These are phyloP conservation scores for Corinectria fuckeliana DNA, from an alignment of 2,329 filamentous ascomycete genomes.

Conservation along the genomic window DNA sequence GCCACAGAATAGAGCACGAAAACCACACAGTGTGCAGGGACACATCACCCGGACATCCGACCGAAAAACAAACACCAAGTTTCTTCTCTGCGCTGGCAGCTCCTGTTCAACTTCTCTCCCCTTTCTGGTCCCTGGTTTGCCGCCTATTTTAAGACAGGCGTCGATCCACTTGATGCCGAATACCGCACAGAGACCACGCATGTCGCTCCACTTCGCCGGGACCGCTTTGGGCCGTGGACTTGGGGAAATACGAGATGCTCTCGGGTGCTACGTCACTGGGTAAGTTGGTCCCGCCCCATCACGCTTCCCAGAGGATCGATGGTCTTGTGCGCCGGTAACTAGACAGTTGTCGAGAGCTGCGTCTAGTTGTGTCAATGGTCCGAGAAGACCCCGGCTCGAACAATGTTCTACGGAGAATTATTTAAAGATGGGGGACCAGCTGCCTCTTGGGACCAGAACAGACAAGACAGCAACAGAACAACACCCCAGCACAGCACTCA, in stretches of 20 bases:
- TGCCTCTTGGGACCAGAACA: constrained; percentile 6
- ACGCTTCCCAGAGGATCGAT: constrained; percentile 12
- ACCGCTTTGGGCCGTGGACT: constrained; percentile 11
- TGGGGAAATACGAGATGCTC: constrained; percentile 36
- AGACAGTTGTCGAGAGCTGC: constrained; percentile 25
- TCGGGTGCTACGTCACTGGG: constrained; percentile 37
- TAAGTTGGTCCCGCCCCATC: too few species aligned
- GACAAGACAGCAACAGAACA: neutral
- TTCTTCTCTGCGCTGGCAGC: neutral
- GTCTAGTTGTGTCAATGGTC: neutral
- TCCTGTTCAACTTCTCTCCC: neutral
- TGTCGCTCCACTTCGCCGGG: neutral
- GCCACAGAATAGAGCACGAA: neutral
- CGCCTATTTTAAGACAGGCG: neutral
- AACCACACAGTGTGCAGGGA: neutral
- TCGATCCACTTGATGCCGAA: too few species aligned
- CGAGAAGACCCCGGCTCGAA: neutral
- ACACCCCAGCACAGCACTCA: neutral
- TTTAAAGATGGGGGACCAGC: constrained; percentile 26
- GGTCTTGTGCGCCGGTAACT: constrained; percentile 19
- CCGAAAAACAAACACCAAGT: neutral
- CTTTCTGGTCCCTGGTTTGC: neutral
- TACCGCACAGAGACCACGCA: neutral
- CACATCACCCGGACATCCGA: neutral
- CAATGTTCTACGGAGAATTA: neutral